These are phyloP conservation scores for Mortierella sp. DNA, from an alignment of 371 early-diverging fungal genomes.

Conservation along the genomic window DNA sequence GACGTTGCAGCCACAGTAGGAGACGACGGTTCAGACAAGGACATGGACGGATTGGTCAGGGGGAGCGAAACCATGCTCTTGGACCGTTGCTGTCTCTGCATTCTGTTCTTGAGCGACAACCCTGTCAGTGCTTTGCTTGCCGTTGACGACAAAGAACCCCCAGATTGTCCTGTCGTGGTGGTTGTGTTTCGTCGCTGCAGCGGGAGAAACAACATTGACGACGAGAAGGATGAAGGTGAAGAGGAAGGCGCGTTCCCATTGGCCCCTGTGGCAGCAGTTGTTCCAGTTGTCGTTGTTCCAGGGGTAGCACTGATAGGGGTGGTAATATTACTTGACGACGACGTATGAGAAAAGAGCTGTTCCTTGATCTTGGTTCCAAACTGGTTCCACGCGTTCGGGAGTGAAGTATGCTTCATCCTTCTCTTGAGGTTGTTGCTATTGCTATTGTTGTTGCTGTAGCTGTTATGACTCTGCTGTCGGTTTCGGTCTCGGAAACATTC, in stretches of 20 bases:
- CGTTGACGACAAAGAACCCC: neutral
- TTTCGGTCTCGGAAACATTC: slow-evolving; percentile 47
- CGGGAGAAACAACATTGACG: neutral
- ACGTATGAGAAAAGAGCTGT: slow-evolving; percentile 7
- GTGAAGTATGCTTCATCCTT: slow-evolving; percentile 1
- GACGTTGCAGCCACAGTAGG: neutral
- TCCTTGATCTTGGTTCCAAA: slow-evolving; percentile 16
- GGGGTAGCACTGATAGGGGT: neutral
- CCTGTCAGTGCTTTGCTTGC: neutral
- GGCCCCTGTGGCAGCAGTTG: neutral
- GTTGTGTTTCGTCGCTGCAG: slow-evolving; percentile 2
- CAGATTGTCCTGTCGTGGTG: neutral
- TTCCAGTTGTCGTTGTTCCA: neutral
- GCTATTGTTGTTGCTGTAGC: neutral
- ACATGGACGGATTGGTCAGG: neutral
- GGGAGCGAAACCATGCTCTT: slow-evolving; percentile 22
- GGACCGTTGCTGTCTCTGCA: neutral
- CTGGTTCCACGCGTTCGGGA: slow-evolving; percentile 10
- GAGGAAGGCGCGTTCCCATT: neutral
- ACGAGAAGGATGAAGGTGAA: neutral
- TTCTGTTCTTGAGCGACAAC: neutral
- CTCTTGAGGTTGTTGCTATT: neutral
- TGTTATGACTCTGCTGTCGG: slow-evolving; percentile 11
- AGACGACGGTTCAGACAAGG: neutral
- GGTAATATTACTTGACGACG: neutral